These are phyloP conservation scores for Aspergillus quadrilineatus DNA, from an alignment of 2,329 filamentous ascomycete genomes.

Conservation along the genomic window DNA sequence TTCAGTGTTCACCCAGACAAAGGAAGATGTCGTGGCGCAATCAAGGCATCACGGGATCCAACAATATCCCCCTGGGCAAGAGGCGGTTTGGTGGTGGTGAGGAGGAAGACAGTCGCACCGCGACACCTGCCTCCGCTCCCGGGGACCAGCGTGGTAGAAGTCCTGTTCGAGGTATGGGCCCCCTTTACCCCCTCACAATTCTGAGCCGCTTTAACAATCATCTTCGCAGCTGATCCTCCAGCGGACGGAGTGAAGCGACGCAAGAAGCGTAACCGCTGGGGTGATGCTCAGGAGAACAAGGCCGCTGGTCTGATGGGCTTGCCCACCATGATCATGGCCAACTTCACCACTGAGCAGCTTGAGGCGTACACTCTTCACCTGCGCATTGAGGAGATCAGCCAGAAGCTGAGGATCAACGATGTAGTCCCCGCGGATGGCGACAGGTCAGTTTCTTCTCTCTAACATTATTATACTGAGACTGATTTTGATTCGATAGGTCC, in stretches of 20 bases:
- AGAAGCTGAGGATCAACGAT: constrained; percentile 98
- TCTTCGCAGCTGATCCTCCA: constrained; percentile 45
- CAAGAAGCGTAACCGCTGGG: constrained; percentile 99
- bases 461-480: constrained; percentile 20
- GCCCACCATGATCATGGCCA: constrained; percentile 91
- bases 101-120: constrained; percentile 47
- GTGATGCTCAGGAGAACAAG: constrained; percentile 96
- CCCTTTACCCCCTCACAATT: not conserved
- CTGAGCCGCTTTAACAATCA: constrained; percentile 22
- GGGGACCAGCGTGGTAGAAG: constrained; percentile 85
- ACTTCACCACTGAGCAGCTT: constrained; percentile 97
- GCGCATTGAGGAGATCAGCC: constrained; percentile 97
- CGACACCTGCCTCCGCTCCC: constrained; percentile 48
- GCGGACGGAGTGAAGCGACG: constrained; percentile 80
- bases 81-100: constrained; percentile 73
- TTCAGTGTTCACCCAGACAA: constrained; percentile 7
- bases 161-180: constrained; percentile 70
- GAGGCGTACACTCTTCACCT: constrained; percentile 96
- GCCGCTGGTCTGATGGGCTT: constrained; percentile 96
- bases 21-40: constrained; percentile 62
- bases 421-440: constrained; percentile 96
- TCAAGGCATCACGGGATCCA: constrained; percentile 90
- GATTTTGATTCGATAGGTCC: constrained; percentile 61
- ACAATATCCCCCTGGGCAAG: constrained; percentile 92
- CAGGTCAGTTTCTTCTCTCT: constrained; percentile 61